Evolutionary conservation across 1,139 yeast species (phyloP).

Genomic region (Saccharomyces hybrid): DNA sequence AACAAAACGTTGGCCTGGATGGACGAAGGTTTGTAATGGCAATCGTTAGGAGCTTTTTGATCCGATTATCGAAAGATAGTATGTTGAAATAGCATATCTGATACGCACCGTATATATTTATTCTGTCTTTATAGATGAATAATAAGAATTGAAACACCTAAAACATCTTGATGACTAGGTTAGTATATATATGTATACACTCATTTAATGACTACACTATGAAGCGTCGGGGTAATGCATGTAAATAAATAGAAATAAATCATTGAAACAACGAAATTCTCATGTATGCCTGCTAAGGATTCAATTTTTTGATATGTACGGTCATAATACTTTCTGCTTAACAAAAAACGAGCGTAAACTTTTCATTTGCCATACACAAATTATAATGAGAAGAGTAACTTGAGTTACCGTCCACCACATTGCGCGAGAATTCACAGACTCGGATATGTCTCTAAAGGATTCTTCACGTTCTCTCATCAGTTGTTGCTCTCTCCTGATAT

Average conservation of each 20-base stretch:
- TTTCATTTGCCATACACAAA: slow-evolving; percentile 62
- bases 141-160: neutral
- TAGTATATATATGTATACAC: neutral
- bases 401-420: slow-evolving; percentile 61
- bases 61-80: neutral
- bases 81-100: neutral
- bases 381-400: slow-evolving; percentile 44
- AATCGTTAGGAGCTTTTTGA: neutral
- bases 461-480: slow-evolving; percentile 66
- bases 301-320: neutral
- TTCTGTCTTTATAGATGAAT: neutral
- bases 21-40: slow-evolving; percentile 45
- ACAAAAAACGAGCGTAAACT: slow-evolving; percentile 57
- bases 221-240: neutral
- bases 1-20: slow-evolving; percentile 77
- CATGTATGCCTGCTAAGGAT: neutral
- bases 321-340: slow-evolving; percentile 53
- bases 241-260: neutral
- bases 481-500: slow-evolving; percentile 56
- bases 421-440: slow-evolving; percentile 55
- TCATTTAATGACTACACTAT: neutral
- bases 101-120: neutral
- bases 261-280: neutral
- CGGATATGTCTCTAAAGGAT: slow-evolving; percentile 58
- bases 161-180: neutral